These are phyloP conservation scores for Aspergillus sp. DNA, from an alignment of 2,329 filamentous ascomycete genomes.

Conservation along the genomic window DNA sequence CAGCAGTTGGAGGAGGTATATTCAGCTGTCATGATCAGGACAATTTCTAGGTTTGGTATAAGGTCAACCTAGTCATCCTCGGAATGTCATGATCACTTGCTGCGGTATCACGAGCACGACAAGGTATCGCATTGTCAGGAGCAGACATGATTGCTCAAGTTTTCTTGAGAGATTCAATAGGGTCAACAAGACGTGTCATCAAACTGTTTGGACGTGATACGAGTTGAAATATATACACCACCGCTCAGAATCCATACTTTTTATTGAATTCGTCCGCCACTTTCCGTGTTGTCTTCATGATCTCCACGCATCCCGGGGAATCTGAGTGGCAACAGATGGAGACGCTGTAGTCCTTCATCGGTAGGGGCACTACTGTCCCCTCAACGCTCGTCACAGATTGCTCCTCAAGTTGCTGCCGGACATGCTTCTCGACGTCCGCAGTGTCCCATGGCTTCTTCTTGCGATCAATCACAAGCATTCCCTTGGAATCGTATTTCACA, in stretches of 20 bases:
- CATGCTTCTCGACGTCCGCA: constrained; percentile 47
- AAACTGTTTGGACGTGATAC: background rate
- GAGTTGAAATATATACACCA: background rate
- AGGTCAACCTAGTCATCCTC: background rate
- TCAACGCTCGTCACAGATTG: constrained; percentile 49
- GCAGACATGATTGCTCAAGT: too few relatives aligned
- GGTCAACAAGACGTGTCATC: background rate
- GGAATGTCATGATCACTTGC: too few relatives aligned
- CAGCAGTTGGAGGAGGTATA: too few relatives aligned
- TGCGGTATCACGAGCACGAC: too few relatives aligned
- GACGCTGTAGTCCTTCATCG: constrained; percentile 47
- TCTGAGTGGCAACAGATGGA: constrained; percentile 56
- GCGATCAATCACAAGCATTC: constrained; percentile 59
- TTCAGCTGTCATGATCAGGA: too few relatives aligned
- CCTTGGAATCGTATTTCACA: constrained; percentile 59
- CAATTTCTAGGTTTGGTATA: too few relatives aligned
- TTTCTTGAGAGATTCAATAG: background rate
- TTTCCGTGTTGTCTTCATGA: constrained; percentile 46
- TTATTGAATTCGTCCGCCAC: constrained; percentile 50
- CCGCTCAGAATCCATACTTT: constrained; percentile 26
- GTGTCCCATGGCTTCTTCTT: constrained; percentile 59
- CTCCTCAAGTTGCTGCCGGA: constrained; percentile 48
- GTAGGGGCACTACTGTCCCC: constrained; percentile 44
- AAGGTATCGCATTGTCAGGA: too few relatives aligned
- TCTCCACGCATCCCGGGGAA: constrained; percentile 51